Evolutionary conservation across 169 alveolate genomes (phyloP).

Genomic region (Haemoproteus tartakovskyi): DNA sequence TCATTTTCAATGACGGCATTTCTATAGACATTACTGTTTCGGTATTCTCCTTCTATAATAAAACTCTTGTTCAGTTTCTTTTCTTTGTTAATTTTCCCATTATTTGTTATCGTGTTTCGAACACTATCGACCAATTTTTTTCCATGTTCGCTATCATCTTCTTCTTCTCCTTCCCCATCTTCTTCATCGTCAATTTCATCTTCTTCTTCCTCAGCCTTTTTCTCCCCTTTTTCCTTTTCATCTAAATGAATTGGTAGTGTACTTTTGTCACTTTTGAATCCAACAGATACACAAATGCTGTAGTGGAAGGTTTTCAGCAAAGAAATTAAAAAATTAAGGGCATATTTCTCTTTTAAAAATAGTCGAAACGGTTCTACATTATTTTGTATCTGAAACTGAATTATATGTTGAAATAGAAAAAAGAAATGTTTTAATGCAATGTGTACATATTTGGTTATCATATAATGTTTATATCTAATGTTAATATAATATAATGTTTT

Average conservation of each 20-base stretch:
- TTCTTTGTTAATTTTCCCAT: slow-evolving; percentile 1
- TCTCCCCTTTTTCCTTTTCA: no score
- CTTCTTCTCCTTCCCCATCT: no score
- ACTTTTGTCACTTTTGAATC: no score
- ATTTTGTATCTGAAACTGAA: slow-evolving; percentile 5
- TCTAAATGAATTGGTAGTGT: no score
- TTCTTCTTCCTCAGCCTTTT: no score
- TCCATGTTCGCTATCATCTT: neutral
- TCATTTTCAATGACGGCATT: no score
- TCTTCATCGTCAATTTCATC: no score
- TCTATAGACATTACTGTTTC: no score
- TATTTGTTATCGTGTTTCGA: neutral
- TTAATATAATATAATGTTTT: slow-evolving; percentile 7
- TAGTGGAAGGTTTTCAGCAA: slow-evolving; percentile 10
- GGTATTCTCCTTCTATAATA: no score
- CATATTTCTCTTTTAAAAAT: slow-evolving; percentile 32
- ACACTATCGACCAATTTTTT: neutral
- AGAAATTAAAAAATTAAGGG: slow-evolving; percentile 37
- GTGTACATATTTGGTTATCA: slow-evolving; percentile 36
- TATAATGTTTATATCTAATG: slow-evolving; percentile 9
- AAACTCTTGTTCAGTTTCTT: slow-evolving; percentile 4
- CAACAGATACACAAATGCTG: no score
- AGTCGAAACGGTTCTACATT: slow-evolving; percentile 3
- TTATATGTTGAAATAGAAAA: slow-evolving; percentile 25
- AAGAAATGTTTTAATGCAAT: slow-evolving; percentile 25